Base-by-base conservation (phyloP, 2,329 filamentous ascomycete species). In the Rhinocladiella similis region DNA sequence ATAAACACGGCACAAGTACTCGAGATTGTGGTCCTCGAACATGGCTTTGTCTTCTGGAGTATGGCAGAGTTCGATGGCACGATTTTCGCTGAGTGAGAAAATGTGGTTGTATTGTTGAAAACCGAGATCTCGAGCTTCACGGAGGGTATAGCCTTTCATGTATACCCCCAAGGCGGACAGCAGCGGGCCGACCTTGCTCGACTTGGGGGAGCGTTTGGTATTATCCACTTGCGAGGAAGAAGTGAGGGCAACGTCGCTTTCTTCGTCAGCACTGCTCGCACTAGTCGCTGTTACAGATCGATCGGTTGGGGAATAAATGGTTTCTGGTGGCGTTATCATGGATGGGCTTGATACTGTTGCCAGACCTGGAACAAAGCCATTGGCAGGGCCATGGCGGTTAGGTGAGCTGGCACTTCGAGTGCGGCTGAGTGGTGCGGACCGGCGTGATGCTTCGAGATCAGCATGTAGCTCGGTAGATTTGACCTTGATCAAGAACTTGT, bases 31-130 rank as follows among this genome's bases (percentile, higher is more conserved):
- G 57, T 89, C 86, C 66, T 93, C 88, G 22, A 97, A 81, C 3
- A 88, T 80, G 60, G 84, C 83, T 74, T 95, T 96, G 57, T 85
- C 85, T 20, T 90, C 88, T 45, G 85, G 82, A 45, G 88, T 85
- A 62, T 87, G 87, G 67, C 87, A 91, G 67, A 94, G 84, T 68
- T 85, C 88, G 65, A 90, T 85, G 67, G 97, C 97, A 5, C 87
- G 91, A 55, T 87, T 85, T 75, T 99, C 94, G 70, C 91, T 90
- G 74, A 97, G 91, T 0, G 94, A 97, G 72, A 94, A 92, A 66
- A 97, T 90, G 75, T 99, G 94, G 72, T 97, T 97, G 77, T 86
- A 94, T 41, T 85, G 84, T 75, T 90, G 91, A 65, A 91, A 92
- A 59, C 93, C 90, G 0, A 86, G 77, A 12, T 83, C 82, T 54